A percentile compares a stretch with the other conserved stretches of the same genome.
Evolutionary conservation across 225 moss, liverwort and hornwort genomes (phyloP).

Genomic region (Pseudisothecium myosuroides): DNA sequence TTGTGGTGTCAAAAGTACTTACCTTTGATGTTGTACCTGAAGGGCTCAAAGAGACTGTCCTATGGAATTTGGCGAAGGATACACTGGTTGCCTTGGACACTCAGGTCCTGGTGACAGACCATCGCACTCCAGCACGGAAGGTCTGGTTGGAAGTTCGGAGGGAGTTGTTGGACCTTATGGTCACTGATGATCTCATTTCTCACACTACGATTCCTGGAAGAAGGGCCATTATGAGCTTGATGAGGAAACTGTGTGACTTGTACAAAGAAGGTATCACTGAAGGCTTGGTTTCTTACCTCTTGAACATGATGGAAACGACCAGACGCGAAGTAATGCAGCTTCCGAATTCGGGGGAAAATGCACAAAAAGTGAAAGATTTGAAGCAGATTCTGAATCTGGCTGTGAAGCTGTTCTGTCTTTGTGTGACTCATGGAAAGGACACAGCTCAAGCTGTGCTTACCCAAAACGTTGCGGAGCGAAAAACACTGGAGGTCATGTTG

Average conservation of each 20-base stretch:
- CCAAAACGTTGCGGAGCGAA: not conserved
- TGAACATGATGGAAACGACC: not conserved
- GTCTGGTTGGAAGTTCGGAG: not conserved
- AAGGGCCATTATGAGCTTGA: not conserved
- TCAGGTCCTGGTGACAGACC: not conserved
- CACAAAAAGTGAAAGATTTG: not conserved
- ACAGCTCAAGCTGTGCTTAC: not conserved
- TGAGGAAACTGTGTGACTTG: not conserved
- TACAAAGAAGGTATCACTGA: not conserved
- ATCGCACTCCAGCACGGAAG: not conserved
- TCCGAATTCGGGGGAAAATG: not conserved
- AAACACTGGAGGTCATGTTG: not conserved
- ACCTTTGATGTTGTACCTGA: not conserved
- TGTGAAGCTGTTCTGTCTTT: not conserved
- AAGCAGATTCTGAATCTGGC: not conserved
- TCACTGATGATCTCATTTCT: not conserved
- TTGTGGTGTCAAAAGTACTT: not conserved
- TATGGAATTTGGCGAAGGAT: slow-evolving; percentile 16
- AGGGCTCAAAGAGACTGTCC: not conserved
- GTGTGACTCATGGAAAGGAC: not conserved
- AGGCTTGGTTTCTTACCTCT: not conserved
- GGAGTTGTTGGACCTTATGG: not conserved
- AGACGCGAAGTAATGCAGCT: not conserved
- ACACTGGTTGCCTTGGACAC: slow-evolving; percentile 13
- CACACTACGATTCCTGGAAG: not conserved